A percentile compares a stretch with the other conserved stretches of the same genome.
Evolutionary conservation across 2,329 filamentous ascomycete species (phyloP).

Genomic region (Trichoderma gracile): DNA sequence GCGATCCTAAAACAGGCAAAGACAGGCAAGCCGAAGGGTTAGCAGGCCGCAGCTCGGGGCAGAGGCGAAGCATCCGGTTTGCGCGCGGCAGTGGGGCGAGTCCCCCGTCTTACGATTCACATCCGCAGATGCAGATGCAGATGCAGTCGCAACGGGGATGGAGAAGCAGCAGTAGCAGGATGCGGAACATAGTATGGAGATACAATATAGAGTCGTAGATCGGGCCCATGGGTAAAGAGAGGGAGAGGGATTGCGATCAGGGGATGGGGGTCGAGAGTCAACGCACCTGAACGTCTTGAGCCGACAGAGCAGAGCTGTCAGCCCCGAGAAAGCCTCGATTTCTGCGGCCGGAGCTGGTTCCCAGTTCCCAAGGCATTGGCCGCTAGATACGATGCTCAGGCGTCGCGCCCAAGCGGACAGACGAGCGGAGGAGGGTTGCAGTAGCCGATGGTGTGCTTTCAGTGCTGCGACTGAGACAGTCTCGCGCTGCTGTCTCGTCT

Average conservation of each 20-base stretch:
- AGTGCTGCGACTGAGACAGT: conserved; percentile 17
- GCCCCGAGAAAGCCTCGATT: conserved; percentile 55
- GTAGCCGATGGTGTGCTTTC: not conserved
- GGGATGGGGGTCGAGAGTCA: not conserved
- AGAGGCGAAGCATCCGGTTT: conserved; percentile 10
- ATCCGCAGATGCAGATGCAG: conserved; percentile 5
- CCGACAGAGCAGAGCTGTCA: conserved; percentile 53
- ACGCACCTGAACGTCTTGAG: conserved; percentile 51
- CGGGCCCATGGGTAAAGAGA: not conserved
- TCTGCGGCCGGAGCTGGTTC: conserved; percentile 35
- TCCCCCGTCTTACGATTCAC: conserved; percentile 11
- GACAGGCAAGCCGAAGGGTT: not conserved
- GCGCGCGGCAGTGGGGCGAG: conserved; percentile 10
- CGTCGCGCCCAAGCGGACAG: conserved; percentile 5
- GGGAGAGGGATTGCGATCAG: not conserved
- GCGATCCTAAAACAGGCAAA: conserved; percentile 44
- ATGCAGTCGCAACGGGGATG: conserved; percentile 22
- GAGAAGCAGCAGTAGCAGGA: not conserved
- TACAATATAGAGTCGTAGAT: too few species aligned
- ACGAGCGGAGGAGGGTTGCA: not conserved
- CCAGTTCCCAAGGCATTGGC: conserved; percentile 37
- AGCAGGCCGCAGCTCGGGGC: not conserved
- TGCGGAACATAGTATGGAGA: not conserved
- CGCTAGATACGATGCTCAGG: conserved; percentile 24
- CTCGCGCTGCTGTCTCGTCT: not conserved